These are phyloP conservation scores for Neurospora cerealis DNA, from an alignment of 495 filamentous ascomycete genomes.

Conservation along the genomic window DNA sequence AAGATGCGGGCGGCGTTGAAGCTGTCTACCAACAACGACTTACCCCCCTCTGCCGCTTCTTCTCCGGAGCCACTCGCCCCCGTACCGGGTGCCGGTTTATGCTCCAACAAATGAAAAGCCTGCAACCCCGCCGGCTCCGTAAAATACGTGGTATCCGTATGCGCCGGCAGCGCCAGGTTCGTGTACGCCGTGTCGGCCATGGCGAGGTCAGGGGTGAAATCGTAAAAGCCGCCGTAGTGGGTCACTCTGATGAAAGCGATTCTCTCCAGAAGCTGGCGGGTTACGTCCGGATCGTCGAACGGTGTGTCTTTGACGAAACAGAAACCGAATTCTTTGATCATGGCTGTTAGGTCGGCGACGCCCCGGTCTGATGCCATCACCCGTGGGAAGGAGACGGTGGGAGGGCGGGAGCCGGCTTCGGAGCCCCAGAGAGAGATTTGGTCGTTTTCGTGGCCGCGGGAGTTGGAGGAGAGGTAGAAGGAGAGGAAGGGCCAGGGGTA, in stretches of 20 bases:
- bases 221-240: conserved; percentile 93
- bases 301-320: conserved; percentile 61
- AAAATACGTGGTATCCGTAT: conserved; percentile 94
- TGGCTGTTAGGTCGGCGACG: conserved; percentile 29
- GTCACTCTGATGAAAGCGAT: conserved; percentile 78
- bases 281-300: conserved; percentile 50
- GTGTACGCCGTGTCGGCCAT: conserved; percentile 94
- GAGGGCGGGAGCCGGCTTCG: conserved; percentile 29
- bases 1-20: no score
- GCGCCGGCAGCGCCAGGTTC: conserved; percentile 58
- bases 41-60: conserved; percentile 50
- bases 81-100: conserved; percentile 25
- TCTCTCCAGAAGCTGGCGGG: conserved; percentile 58
- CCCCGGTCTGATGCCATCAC: conserved; percentile 40
- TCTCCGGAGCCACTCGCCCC: neutral
- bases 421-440: conserved; percentile 5
- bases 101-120: conserved; percentile 79
- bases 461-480: conserved; percentile 28
- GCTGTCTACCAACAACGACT: conserved; percentile 73
- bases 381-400: conserved; percentile 45
- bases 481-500: conserved; percentile 45
- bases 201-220: conserved; percentile 81
- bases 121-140: conserved; percentile 82
- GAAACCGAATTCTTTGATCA: conserved; percentile 49
- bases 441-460: neutral